Base-by-base conservation (phyloP, 2,329 filamentous ascomycete species). In the Aureobasidium pullulans region DNA sequence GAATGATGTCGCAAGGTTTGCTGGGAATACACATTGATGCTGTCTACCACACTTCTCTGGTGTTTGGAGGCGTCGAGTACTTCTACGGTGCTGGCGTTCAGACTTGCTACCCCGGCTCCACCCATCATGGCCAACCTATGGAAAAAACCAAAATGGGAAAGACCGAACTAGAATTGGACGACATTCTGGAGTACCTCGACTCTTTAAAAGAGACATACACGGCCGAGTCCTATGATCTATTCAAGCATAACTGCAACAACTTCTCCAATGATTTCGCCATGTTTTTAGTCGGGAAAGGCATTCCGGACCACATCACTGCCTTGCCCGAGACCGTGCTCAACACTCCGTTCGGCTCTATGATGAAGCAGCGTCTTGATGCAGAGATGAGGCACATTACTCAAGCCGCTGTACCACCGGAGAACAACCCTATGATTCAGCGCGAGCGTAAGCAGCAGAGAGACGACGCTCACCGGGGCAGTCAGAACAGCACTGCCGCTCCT, bases 221-320 rank as follows among this genome's bases (percentile, higher is more conserved):
- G 0, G 78, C 87, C 8, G 70, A 73, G 49, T 88, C 89, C 0
- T 97, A 97, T 69, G 90, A 96, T 69, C 77, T 96, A 5, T 96
- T 89, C 76, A 66, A 83, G 31, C 91, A 96, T 73, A 99, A 99
- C 71, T 97, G 93, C 77, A 99, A 97, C 76, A 96, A 96, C 73
- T 99, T 97, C 73, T 90, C 89, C 3, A 93, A 97, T 69, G 91
- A 96, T 62, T 86, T 97, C 65, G 79, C 90, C 63, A 94, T 89
- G 72, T 97, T 97, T 64, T 78, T 97, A 0, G 78, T 96, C 1
- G 93, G 94, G 23, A 88, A 86, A 66, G 89, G 90, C 2, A 97
- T 97, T 61, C 94, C 94, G 0, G 82, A 86, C 1, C 86, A 96
- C 67, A 97, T 99, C 64, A 82, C 84, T 32, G 90, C 87, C 65